Evolutionary conservation across 371 early-diverging fungal genomes (phyloP).

Genomic region (Actinomucor elegans): DNA sequence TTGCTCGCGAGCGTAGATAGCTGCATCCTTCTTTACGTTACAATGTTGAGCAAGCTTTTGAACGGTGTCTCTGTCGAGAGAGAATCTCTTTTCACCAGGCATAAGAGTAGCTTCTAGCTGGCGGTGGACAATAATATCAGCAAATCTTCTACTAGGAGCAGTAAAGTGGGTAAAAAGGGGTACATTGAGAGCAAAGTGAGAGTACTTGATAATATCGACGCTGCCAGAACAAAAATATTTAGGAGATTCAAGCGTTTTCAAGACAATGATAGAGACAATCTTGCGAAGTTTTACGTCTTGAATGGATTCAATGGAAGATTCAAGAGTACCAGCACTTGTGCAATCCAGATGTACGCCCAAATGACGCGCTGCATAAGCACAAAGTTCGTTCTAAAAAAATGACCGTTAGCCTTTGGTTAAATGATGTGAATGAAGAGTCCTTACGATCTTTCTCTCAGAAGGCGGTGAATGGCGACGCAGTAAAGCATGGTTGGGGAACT

Average conservation of each 20-base stretch:
- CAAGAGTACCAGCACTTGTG: slow-evolving; percentile 56
- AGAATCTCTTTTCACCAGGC: slow-evolving; percentile 48
- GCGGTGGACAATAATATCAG: slow-evolving; percentile 94
- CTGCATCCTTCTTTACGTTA: slow-evolving; percentile 73
- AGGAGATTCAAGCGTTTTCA: slow-evolving; percentile 79
- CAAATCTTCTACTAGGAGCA: slow-evolving; percentile 92
- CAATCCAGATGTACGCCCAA: slow-evolving; percentile 57
- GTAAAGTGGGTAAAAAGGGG: slow-evolving; percentile 90
- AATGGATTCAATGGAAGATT: slow-evolving; percentile 68
- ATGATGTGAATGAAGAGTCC: background rate
- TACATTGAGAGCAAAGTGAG: slow-evolving; percentile 76
- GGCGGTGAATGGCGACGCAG: slow-evolving; percentile 81
- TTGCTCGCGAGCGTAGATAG: slow-evolving; percentile 73
- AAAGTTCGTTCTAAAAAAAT: slow-evolving; percentile 24
- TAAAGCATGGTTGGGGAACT: slow-evolving; percentile 84
- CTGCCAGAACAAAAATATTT: slow-evolving; percentile 87
- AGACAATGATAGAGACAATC: slow-evolving; percentile 61
- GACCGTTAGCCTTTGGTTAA: background rate
- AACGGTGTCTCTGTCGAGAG: slow-evolving; percentile 43
- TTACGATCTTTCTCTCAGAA: slow-evolving; percentile 52
- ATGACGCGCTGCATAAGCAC: slow-evolving; percentile 42
- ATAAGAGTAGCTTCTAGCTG: slow-evolving; percentile 41
- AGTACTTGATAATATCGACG: slow-evolving; percentile 58
- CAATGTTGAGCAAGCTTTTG: slow-evolving; percentile 64
- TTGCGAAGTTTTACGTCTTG: slow-evolving; percentile 42